Base-by-base conservation (phyloP, 306 rosid genomes). In the Heteromeles arbutifolia region DNA sequence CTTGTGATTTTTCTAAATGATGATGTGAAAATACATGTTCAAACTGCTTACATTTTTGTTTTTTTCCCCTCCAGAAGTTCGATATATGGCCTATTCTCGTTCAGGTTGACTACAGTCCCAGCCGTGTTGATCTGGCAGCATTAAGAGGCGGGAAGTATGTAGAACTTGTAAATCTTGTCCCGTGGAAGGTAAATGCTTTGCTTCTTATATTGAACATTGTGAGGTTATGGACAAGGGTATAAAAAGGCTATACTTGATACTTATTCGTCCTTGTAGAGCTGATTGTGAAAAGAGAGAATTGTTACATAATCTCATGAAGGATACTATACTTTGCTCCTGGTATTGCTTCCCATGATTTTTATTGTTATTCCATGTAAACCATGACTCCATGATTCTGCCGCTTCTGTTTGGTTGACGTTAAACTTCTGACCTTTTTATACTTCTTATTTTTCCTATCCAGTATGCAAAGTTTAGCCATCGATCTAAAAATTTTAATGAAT, bases 41-140 rank as follows among this genome's bases (percentile, higher is more conserved):
- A 18, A 48, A 82, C 52, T 76, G 65, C 68, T 71, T 79, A 67
- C 7, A 37, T 70, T 69, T 80, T 83, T 59, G 53, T 88, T 70
- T 76, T 76, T 13, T 77, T 76, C 80, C 74, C 58, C 84, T 92
- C 76, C 97, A 95, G 99, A 95, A 86, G 65, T 85, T 95, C 65
- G 97, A 95, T 74, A 89, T 95, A 83, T 70, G 91, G 86, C 95
- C 99, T 69, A 79, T 89, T 74, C 79, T 92, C 82, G 78, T 95
- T 75, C 95, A 96, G 79, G 93, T 95, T 82, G 99, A 95, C 86
- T 95, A 95, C 88, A 86, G 86, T 85, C 99, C 99, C 18, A 65
- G 53, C 52, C 88, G 71, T 72, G 88, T 95, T 79, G 99, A 92
- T 92, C 89, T 95, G 79, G 96, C 93, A 1, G 97, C 97, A 59